Percentiles rank a stretch among this genome's conserved stretches.
These are phyloP conservation scores for Waltergamsia citrina DNA, from an alignment of 2,329 filamentous ascomycete genomes.

Conservation along the genomic window DNA sequence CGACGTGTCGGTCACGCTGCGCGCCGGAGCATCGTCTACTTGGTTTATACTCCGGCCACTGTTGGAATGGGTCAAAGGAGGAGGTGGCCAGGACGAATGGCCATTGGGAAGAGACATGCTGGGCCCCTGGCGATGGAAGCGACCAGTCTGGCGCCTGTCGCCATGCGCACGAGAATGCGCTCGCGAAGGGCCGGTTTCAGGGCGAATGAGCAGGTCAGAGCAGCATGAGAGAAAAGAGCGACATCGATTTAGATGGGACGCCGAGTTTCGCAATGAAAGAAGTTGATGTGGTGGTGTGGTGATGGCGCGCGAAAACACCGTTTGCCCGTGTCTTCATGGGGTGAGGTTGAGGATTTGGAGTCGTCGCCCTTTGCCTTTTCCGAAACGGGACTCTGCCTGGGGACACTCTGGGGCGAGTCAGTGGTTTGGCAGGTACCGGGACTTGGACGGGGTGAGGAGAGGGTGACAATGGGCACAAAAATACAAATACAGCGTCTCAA, in stretches of 20 bases:
- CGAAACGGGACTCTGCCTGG: conserved; percentile 26
- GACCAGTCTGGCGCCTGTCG: conserved; percentile 37
- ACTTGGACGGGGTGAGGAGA: too few species aligned
- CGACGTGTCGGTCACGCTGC: conserved; percentile 22
- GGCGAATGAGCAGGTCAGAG: conserved; percentile 35
- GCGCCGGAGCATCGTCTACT: conserved; percentile 49
- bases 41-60: conserved; percentile 42
- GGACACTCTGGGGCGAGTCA: not conserved
- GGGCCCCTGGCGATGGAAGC: conserved; percentile 38
- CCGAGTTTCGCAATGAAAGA: conserved; percentile 25
- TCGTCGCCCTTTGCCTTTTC: conserved; percentile 20
- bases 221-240: conserved; percentile 38
- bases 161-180: conserved; percentile 45
- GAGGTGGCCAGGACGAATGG: conserved; percentile 55
- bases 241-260: conserved; percentile 42
- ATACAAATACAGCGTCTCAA: not conserved
- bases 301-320: conserved; percentile 40
- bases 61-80: conserved; percentile 38
- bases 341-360: conserved; percentile 38
- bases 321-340: conserved; percentile 43
- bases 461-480: not conserved
- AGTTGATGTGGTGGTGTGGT: conserved; percentile 33
- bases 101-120: conserved; percentile 60
- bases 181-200: conserved; percentile 40
- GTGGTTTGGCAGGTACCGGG: not conserved